phyloP scores from a whole-genome alignment of 768 basidiomycete genomes.

The Paxillus ammoniavirescens region DNA sequence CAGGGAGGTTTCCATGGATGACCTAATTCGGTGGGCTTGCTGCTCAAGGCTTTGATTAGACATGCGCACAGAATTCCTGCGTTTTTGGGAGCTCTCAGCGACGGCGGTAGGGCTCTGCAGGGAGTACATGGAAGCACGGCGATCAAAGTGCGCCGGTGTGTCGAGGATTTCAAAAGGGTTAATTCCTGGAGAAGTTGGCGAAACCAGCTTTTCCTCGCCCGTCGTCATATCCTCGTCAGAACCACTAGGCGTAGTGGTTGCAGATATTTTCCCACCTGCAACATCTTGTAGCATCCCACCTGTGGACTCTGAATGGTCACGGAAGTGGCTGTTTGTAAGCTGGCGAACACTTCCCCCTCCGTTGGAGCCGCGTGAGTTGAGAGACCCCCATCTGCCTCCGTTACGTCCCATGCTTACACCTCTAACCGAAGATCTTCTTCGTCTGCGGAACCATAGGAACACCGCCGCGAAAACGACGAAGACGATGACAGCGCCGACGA shows the following conservation, averaged over 20 bases:
- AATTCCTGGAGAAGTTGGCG: slow-evolving; percentile 13
- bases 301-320: slow-evolving; percentile 23
- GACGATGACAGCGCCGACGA: slow-evolving; percentile 43
- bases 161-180: slow-evolving; percentile 18
- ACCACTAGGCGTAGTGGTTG: slow-evolving; percentile 12
- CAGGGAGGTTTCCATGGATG: slow-evolving; percentile 28
- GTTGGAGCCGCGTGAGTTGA: slow-evolving; percentile 21
- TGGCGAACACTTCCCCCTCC: neutral
- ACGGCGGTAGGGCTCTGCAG: slow-evolving; percentile 5
- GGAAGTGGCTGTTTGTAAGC: slow-evolving; percentile 8
- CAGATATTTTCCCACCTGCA: slow-evolving; percentile 13
- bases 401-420: slow-evolving; percentile 32
- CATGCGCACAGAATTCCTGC: slow-evolving; percentile 4
- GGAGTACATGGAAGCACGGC: slow-evolving; percentile 19
- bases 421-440: slow-evolving; percentile 13
- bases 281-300: slow-evolving; percentile 12
- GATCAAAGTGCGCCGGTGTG: slow-evolving; percentile 17
- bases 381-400: slow-evolving; percentile 27
- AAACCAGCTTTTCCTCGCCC: slow-evolving; percentile 24
- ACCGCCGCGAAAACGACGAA: slow-evolving; percentile 33
- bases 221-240: slow-evolving; percentile 21
- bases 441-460: slow-evolving; percentile 27
- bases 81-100: slow-evolving; percentile 8
- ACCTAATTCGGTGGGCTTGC: slow-evolving; percentile 31
- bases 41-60: slow-evolving; percentile 25